Base-by-base conservation (phyloP, 805 yeast genomes). In the Lachancea lanzarotensis region DNA sequence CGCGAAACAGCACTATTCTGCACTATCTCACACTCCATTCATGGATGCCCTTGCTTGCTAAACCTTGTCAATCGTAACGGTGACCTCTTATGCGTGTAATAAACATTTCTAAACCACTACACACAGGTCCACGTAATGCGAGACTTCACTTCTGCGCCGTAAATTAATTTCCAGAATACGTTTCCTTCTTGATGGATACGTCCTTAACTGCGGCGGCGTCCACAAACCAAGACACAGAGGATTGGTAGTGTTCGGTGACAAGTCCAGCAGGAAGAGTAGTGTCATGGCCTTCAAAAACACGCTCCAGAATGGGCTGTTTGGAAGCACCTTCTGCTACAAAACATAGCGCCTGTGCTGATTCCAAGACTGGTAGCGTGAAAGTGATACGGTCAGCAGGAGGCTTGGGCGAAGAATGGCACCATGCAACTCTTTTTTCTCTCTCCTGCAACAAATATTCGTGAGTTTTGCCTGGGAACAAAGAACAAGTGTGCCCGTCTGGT, bases 401-500 rank as follows among this genome's bases (percentile, higher is more conserved):
- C 67, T 90, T 90, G 63, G 96, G 96, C 10, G 95, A 84, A 62
- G 89, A 91, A 41, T 74, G 72, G 50, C 90, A 77, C 56, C 78
- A 67, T 9, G 90, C 78, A 46, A 89, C 81, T 35, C 66, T 63
- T 48, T 71, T 68, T 9, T 61, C 40, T 22, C 67, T 62, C 20
- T 40, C 32, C 59, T 60, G 52, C 11, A 63, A 39, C 45, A 89
- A 71, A 55, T 87, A 72, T 48, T 64, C 56, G 63, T 88, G 96
- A 4, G 37, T 40, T 15, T 50, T 57, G 32, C 83, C 89, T 11
- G 96, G 96, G 76, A 89, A 89, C 51, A 89, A 71, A 1, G 96
- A 89, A 68, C 95, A 86, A 4, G 96, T 89, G 65, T 89, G 97
- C 32, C 96, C 97, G 59, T 89, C 97, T 30, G 96, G 96, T 7